Evolutionary conservation across 2,329 filamentous ascomycete genomes (phyloP).

Genomic region (Diaporthe velutina): DNA sequence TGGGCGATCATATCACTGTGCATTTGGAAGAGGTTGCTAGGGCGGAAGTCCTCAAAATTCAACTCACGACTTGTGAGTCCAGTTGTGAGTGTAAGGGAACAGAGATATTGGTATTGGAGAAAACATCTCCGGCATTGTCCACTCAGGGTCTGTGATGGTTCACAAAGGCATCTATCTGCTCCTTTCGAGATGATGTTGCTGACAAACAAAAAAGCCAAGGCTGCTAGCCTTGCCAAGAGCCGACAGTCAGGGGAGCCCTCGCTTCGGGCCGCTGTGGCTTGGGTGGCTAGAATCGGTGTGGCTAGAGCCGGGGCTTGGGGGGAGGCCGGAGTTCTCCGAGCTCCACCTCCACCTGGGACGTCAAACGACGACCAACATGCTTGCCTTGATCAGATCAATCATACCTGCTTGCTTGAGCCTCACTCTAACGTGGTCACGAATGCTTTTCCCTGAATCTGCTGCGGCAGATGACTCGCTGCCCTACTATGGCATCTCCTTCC

Average conservation of each 20-base stretch:
- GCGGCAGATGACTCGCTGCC: background rate
- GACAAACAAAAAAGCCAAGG: conserved; percentile 7
- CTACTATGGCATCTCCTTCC: background rate
- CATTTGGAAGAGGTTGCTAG: background rate
- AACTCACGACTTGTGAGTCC: too few relatives aligned
- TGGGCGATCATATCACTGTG: background rate
- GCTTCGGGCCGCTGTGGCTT: background rate
- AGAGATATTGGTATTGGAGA: too few relatives aligned
- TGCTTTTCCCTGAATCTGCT: background rate
- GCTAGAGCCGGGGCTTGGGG: too few relatives aligned
- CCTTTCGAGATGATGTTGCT: background rate
- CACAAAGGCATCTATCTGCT: background rate
- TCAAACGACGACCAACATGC: background rate
- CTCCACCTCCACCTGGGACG: background rate
- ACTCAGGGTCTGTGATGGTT: too few relatives aligned
- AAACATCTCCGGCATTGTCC: too few relatives aligned
- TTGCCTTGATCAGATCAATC: background rate
- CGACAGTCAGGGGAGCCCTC: background rate
- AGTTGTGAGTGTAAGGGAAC: background rate
- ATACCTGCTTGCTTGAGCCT: background rate
- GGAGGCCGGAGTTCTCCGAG: background rate
- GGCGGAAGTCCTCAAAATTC: background rate
- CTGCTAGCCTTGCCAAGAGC: background rate
- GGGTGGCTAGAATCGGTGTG: too few relatives aligned
- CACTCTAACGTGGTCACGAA: too few relatives aligned